A percentile compares a stretch with the other conserved stretches of the same genome.
Conservation (phyloP, 1,284 basidiomycete genomes). For the Cryptococcus hybrid region DNA sequence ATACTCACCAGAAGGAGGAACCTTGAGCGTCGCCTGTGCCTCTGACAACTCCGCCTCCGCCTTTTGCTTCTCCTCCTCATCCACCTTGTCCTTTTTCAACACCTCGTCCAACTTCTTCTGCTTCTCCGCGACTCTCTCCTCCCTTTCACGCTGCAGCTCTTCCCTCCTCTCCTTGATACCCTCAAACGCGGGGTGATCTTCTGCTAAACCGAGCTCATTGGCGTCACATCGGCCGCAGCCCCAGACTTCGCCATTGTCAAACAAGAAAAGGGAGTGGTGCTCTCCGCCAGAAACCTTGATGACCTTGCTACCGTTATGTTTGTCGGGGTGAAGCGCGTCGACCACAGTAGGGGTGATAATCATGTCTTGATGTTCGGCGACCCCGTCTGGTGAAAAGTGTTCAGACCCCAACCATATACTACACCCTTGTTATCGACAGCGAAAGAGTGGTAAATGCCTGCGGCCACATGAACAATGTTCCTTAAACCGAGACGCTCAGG, state of each 20-base stretch:
- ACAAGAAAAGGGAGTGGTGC: slow-evolving; percentile 84
- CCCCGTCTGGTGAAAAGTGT: slow-evolving; percentile 68
- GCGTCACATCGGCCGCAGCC: slow-evolving; percentile 76
- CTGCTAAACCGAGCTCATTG: slow-evolving; percentile 70
- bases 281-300: slow-evolving; percentile 62
- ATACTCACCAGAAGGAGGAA: slow-evolving; percentile 59
- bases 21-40: slow-evolving; percentile 51
- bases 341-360: slow-evolving; percentile 71
- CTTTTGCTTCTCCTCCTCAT: slow-evolving; percentile 37
- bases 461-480: slow-evolving; percentile 72
- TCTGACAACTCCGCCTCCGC: slow-evolving; percentile 29
- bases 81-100: slow-evolving; percentile 21
- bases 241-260: slow-evolving; percentile 77
- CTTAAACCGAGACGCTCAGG: slow-evolving; percentile 77
- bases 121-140: slow-evolving; percentile 26
- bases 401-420: slow-evolving; percentile 90
- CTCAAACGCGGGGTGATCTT: slow-evolving; percentile 59
- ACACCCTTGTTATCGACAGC: slow-evolving; percentile 78
- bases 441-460: slow-evolving; percentile 83
- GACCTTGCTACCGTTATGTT: slow-evolving; percentile 67
- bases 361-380: slow-evolving; percentile 46
- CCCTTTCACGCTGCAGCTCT: slow-evolving; percentile 40
- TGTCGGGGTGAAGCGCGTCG: slow-evolving; percentile 61
- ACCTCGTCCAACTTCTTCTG: slow-evolving; percentile 28
- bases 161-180: slow-evolving; percentile 47